Conservation (phyloP, 352 stramenopile genomes). For the Globisporangium rhizosaccharum region DNA sequence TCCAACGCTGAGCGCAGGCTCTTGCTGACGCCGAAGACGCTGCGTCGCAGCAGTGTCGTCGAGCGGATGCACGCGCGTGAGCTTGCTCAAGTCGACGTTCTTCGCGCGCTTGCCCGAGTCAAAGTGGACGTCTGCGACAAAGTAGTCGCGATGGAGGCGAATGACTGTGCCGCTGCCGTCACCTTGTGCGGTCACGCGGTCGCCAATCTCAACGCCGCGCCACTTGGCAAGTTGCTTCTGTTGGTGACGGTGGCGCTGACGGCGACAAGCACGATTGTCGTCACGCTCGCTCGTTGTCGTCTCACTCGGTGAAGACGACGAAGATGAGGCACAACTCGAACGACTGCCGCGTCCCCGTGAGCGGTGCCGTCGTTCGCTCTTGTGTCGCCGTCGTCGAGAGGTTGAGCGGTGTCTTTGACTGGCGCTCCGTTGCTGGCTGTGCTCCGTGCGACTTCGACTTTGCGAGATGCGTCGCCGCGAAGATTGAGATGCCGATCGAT, state of each 20-base stretch:
- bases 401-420: not conserved
- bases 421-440: not conserved
- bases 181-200: slow-evolving; percentile 34
- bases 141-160: slow-evolving; percentile 58
- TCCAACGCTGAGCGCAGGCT: slow-evolving; percentile 13
- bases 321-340: not conserved
- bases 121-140: slow-evolving; percentile 65
- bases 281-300: slow-evolving; percentile 8
- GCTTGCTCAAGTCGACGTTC: slow-evolving; percentile 53
- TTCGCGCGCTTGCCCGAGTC: slow-evolving; percentile 45
- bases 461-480: not conserved
- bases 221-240: slow-evolving; percentile 1
- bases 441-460: not conserved
- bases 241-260: not conserved
- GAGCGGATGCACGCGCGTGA: slow-evolving; percentile 17
- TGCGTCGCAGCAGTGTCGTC: slow-evolving; percentile 2
- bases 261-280: not conserved
- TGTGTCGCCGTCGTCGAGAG: not conserved
- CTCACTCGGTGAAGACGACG: slow-evolving; percentile 1
- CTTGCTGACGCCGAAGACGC: not conserved
- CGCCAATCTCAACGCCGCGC: slow-evolving; percentile 37
- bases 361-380: too few species aligned
- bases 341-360: not conserved
- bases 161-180: slow-evolving; percentile 48
- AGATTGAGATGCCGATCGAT: not conserved